Conservation (phyloP, 2,329 filamentous ascomycete genomes). For the Fusarium chaquense region DNA sequence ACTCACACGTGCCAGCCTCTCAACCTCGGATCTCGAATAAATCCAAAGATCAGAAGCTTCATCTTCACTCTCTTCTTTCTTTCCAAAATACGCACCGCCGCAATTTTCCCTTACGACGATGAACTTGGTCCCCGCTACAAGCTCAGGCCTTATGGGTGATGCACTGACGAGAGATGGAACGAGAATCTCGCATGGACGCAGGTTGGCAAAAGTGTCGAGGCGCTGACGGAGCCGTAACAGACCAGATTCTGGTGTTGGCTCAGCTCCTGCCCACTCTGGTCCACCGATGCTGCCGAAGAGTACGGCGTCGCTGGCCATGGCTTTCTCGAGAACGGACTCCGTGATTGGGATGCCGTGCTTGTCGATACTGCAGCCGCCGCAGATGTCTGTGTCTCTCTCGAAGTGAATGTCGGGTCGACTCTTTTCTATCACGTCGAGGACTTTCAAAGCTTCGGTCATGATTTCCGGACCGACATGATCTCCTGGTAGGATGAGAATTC, state of each 20-base stretch:
- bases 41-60: slow-evolving; percentile 62
- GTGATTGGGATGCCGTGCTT: slow-evolving; percentile 59
- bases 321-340: slow-evolving; percentile 57
- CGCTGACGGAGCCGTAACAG: slow-evolving; percentile 55
- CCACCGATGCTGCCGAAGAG: slow-evolving; percentile 63
- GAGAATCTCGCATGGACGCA: slow-evolving; percentile 62
- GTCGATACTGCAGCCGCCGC: slow-evolving; percentile 57
- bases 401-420: slow-evolving; percentile 50
- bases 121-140: slow-evolving; percentile 61
- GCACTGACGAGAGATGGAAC: slow-evolving; percentile 55
- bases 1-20: slow-evolving; percentile 60
- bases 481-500: slow-evolving; percentile 59
- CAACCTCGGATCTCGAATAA: slow-evolving; percentile 59
- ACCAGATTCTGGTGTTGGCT: slow-evolving; percentile 60
- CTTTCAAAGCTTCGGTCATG: slow-evolving; percentile 59
- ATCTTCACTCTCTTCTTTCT: slow-evolving; percentile 58
- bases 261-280: slow-evolving; percentile 57
- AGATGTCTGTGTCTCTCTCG: slow-evolving; percentile 46
- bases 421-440: slow-evolving; percentile 57
- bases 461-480: slow-evolving; percentile 63
- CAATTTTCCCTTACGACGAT: slow-evolving; percentile 64
- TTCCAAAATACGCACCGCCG: slow-evolving; percentile 63
- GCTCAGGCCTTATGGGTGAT: slow-evolving; percentile 59
- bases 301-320: slow-evolving; percentile 57
- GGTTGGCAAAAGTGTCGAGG: slow-evolving; percentile 63